phyloP scores from a whole-genome alignment of 129 eudicot genomes.

The Pseudognaphalium luteoalbum region DNA sequence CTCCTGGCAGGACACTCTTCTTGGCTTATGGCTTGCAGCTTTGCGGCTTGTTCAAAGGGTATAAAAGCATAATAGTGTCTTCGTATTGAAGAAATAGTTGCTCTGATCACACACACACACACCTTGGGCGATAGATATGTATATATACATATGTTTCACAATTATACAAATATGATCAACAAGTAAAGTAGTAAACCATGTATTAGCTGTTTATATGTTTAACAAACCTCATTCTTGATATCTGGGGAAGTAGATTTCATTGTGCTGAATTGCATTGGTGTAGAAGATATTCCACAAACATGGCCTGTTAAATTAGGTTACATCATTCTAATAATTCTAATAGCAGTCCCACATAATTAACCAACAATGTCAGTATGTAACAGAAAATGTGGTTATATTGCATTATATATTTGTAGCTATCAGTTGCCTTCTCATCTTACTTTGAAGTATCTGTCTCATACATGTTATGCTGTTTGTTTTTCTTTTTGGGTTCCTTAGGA shows the following conservation, averaged over 20 bases:
- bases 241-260: background rate
- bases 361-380: background rate
- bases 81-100: background rate
- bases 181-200: background rate
- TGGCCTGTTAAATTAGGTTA: background rate
- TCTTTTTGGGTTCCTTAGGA: constrained; percentile 46
- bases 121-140: background rate
- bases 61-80: constrained; percentile 9
- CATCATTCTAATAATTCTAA: background rate
- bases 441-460: constrained; percentile 20
- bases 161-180: background rate
- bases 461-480: background rate
- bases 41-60: constrained; percentile 98
- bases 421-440: constrained; percentile 11
- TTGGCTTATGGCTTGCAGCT: constrained; percentile 89
- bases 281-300: background rate
- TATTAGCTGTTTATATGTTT: background rate
- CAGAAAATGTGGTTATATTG: background rate
- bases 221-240: background rate
- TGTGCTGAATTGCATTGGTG: background rate
- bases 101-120: background rate
- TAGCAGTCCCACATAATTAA: background rate
- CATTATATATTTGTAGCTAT: constrained; percentile 1
- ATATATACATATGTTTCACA: background rate
- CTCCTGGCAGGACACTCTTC: constrained; percentile 91